Evolutionary conservation across 202 grass and related monocot genomes (phyloP), one percentile per base, ranked within the genome.

Genomic region (Elaeis oleifera): DNA sequence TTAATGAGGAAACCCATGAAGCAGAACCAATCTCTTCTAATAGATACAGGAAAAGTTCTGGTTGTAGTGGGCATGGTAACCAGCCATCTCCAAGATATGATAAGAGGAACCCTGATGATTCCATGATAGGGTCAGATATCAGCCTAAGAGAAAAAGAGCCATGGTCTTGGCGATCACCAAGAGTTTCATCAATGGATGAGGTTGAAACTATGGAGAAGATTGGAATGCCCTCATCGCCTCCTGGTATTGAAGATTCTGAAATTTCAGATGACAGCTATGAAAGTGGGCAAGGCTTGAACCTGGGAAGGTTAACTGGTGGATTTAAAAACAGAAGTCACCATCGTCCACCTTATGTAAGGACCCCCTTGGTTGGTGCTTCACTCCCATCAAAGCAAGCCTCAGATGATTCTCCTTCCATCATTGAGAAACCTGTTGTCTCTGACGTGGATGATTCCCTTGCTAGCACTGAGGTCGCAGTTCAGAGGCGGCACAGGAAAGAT

Each of bases 251-350:
- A 73, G 63, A 67, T 68, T 71, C 71, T 61, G 60, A 31, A 65
- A 51, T 57, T 61, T 83, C 69, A 71, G 63, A 84, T 62, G 72
- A 75, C 67, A 59, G 49, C 4, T 63, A 78, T 53, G 73, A 70
- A 62, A 68, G 56, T 84, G 72, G 60, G 50, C 21, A 50, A 20
- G 62, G 72, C 50, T 69, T 99, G 50, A 84, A 84, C 18, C 73
- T 89, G 54, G 78, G 68, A 79, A 94, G 61, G 50, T 75, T 99
- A 82, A 92, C 72, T 26, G 82, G 82, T 84, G 94, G 94, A 57
- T 54, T 92, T 15, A 84, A 81, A 81, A 92, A 89, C 51, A 92
- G 65, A 80, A 68, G 56, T 69, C 72, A 68, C 65, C 68, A 56
- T 55, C 76, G 7, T 77, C 63, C 79, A 55, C 73, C 74, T 18